Percentiles rank a stretch among this genome's conserved stretches.
phyloP scores from a whole-genome alignment of 371 early-diverging fungal genomes.

The Lichtheimia ramosa region DNA sequence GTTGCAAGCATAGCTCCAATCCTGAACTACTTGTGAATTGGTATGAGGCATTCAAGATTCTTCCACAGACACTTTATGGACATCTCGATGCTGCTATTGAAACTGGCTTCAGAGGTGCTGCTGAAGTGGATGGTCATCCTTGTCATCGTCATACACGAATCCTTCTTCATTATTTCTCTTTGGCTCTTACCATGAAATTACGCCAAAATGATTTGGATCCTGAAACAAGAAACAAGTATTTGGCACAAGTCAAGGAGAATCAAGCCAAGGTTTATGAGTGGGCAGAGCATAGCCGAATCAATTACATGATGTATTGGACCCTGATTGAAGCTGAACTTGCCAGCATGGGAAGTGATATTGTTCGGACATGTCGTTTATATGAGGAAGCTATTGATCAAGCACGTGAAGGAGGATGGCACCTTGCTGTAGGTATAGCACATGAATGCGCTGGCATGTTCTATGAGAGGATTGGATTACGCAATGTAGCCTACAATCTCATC shows the following conservation, averaged over 20 bases:
- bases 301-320: conserved; percentile 35
- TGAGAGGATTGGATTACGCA: conserved; percentile 26
- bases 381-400: conserved; percentile 40
- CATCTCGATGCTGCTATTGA: conserved; percentile 37
- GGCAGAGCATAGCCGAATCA: conserved; percentile 25
- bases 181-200: conserved; percentile 36
- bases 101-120: conserved; percentile 26
- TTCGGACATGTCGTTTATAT: conserved; percentile 23
- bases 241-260: conserved; percentile 25
- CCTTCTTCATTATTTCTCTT: conserved; percentile 26
- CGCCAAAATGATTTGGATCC: conserved; percentile 3
- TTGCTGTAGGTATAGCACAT: conserved; percentile 34
- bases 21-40: conserved; percentile 33
- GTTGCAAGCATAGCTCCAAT: conserved; percentile 30
- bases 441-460: conserved; percentile 41
- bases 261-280: conserved; percentile 28
- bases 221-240: conserved; percentile 15
- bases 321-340: conserved; percentile 13
- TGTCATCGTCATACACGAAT: conserved; percentile 40
- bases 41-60: conserved; percentile 39
- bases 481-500: conserved; percentile 34
- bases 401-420: conserved; percentile 30
- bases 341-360: conserved; percentile 10
- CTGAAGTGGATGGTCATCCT: conserved; percentile 33
- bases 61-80: conserved; percentile 41